A percentile compares a stretch with the other conserved stretches of the same genome.
Conservation (phyloP, 495 filamentous ascomycete species). For the Penicillium dipodomyicola region DNA sequence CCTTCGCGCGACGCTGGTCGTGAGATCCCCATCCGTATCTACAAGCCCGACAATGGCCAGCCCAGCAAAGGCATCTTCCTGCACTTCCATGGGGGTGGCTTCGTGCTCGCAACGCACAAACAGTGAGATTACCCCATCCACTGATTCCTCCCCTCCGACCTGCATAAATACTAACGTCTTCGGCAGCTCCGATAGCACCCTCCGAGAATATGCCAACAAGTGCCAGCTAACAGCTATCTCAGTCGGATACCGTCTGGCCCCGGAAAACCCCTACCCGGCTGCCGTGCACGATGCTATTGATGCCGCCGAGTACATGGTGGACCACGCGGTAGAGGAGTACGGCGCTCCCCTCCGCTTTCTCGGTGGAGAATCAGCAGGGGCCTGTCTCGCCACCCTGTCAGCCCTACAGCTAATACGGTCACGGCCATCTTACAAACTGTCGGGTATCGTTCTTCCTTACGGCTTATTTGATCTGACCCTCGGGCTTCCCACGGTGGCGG, state of each 20-base stretch:
- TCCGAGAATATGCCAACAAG: constrained; percentile 35
- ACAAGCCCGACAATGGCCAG: constrained; percentile 41
- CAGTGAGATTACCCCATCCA: neutral
- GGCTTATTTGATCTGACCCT: constrained; percentile 15
- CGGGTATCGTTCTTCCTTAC: constrained; percentile 25
- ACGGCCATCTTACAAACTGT: constrained; percentile 5
- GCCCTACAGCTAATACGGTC: constrained; percentile 44
- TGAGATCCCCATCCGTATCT: constrained; percentile 47
- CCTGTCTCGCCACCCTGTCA: constrained; percentile 43
- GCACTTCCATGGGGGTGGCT: constrained; percentile 53
- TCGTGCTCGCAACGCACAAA: constrained; percentile 30
- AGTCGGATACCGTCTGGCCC: constrained; percentile 59
- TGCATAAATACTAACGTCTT: neutral
- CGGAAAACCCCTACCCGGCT: constrained; percentile 55
- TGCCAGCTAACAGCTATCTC: constrained; percentile 46
- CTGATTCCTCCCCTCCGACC: no score
- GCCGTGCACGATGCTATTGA: constrained; percentile 53
- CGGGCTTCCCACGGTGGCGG: constrained; percentile 36
- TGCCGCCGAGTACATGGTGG: constrained; percentile 36
- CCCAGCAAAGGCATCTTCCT: constrained; percentile 42
- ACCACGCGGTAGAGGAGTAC: constrained; percentile 34
- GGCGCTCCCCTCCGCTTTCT: constrained; percentile 27
- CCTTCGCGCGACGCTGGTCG: constrained; percentile 50
- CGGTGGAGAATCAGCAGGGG: constrained; percentile 44
- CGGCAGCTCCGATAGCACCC: constrained; percentile 3